These are phyloP conservation scores for Globisporangium ultimum DNA, from an alignment of 352 stramenopile genomes.

Conservation along the genomic window DNA sequence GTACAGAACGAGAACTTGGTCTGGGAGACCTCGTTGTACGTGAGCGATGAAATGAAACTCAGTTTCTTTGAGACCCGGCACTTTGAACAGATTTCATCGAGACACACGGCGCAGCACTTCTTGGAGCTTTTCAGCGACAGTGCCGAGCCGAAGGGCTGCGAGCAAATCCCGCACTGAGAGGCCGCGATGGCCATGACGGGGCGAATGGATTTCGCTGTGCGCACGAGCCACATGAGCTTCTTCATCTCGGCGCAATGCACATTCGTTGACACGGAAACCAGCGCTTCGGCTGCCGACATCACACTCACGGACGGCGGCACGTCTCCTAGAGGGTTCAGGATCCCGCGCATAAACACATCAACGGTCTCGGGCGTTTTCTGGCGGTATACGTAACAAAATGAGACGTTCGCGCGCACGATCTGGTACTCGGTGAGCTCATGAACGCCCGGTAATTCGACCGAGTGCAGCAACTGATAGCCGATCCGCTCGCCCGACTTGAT, in stretches of 20 bases:
- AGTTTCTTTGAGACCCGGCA: slow-evolving; percentile 37
- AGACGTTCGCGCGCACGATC: slow-evolving; percentile 49
- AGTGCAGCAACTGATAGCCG: slow-evolving; percentile 16
- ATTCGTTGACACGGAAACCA: slow-evolving; percentile 7
- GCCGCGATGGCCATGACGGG: not conserved
- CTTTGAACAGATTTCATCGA: slow-evolving; percentile 22
- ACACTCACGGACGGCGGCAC: not conserved
- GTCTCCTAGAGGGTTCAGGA: slow-evolving; percentile 3
- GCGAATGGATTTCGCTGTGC: not conserved
- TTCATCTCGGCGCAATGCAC: slow-evolving; percentile 9
- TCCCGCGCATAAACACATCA: slow-evolving; percentile 35
- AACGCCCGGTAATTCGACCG: slow-evolving; percentile 4
- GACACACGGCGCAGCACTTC: slow-evolving; percentile 26
- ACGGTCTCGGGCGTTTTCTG: slow-evolving; percentile 39
- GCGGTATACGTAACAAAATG: slow-evolving; percentile 44
- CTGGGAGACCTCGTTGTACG: slow-evolving; percentile 10
- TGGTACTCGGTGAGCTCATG: slow-evolving; percentile 20
- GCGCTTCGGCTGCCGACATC: not conserved
- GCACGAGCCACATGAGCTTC: slow-evolving; percentile 13
- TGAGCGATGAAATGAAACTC: slow-evolving; percentile 29
- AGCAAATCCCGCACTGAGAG: slow-evolving; percentile 18
- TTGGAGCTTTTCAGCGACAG: slow-evolving; percentile 2
- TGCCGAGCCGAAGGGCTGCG: slow-evolving; percentile 10
- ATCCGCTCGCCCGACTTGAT: slow-evolving; percentile 7
- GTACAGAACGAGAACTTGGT: slow-evolving; percentile 32